These are phyloP conservation scores for Pythium rhizo-oryzae DNA, from an alignment of 352 stramenopile genomes.

Conservation along the genomic window DNA sequence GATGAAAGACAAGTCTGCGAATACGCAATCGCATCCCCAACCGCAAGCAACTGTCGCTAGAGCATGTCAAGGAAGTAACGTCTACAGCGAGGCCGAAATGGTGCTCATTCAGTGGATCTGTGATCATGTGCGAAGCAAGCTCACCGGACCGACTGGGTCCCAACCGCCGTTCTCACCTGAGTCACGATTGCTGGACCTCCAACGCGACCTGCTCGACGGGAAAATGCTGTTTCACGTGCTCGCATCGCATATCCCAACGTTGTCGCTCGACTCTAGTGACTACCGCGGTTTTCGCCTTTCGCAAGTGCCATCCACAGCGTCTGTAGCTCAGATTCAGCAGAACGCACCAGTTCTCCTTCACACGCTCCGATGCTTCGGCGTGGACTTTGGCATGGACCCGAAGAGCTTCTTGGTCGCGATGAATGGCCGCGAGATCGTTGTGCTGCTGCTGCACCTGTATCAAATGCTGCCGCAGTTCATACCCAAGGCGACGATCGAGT, in stretches of 20 bases:
- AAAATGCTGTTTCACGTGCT: slow-evolving; percentile 87
- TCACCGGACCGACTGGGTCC: slow-evolving; percentile 9
- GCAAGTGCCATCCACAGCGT: neutral
- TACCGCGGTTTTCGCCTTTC: slow-evolving; percentile 68
- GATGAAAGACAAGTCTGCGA: slow-evolving; percentile 19
- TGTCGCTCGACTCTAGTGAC: slow-evolving; percentile 62
- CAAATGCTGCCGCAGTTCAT: slow-evolving; percentile 92
- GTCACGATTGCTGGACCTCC: slow-evolving; percentile 56
- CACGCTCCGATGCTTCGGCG: slow-evolving; percentile 61
- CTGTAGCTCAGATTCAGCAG: slow-evolving; percentile 46
- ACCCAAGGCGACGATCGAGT: slow-evolving; percentile 94
- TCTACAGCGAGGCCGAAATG: slow-evolving; percentile 92
- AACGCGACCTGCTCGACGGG: slow-evolving; percentile 65
- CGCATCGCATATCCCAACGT: slow-evolving; percentile 84
- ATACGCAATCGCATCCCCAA: neutral
- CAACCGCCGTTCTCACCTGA: slow-evolving; percentile 23
- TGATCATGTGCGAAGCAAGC: slow-evolving; percentile 53
- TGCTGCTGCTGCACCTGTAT: slow-evolving; percentile 91
- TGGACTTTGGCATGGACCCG: slow-evolving; percentile 78
- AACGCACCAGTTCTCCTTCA: slow-evolving; percentile 63
- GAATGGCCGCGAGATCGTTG: slow-evolving; percentile 71
- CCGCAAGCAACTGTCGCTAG: slow-evolving; percentile 5
- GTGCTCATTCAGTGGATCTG: slow-evolving; percentile 92
- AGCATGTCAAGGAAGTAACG: slow-evolving; percentile 78
- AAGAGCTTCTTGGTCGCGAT: slow-evolving; percentile 55